Conservation (phyloP, 164 flowering plant species). For the Litsea cubeba region DNA sequence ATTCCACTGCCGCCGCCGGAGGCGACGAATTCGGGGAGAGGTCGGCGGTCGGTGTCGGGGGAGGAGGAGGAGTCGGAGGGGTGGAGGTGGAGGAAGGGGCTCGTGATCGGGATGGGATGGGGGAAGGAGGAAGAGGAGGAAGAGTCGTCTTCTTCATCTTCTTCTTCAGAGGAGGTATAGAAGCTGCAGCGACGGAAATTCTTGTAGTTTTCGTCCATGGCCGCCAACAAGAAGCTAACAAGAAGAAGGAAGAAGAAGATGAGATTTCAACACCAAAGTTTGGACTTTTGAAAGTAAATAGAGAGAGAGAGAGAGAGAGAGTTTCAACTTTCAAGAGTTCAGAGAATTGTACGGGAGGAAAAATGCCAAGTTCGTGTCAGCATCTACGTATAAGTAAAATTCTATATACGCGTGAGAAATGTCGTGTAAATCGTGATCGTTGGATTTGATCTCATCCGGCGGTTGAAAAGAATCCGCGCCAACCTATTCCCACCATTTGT, state of each 20-base stretch:
- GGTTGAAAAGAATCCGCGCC: no score
- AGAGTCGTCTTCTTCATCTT: conserved; percentile 16
- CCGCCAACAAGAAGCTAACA: background rate
- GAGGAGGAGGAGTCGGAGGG: conserved; percentile 14
- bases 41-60: conserved; percentile 11
- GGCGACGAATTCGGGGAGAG: conserved; percentile 67
- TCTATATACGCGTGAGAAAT: no score
- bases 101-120: conserved; percentile 3
- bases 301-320: background rate
- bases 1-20: conserved; percentile 60
- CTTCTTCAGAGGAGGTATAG: conserved; percentile 43
- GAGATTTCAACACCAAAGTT: background rate
- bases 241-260: no score
- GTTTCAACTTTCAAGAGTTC: background rate
- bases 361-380: no score
- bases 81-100: conserved; percentile 10
- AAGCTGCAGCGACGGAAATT: conserved; percentile 20
- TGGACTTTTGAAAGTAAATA: background rate
- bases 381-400: no score
- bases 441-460: no score
- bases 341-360: no score
- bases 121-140: conserved; percentile 12
- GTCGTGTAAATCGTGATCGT: no score
- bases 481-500: no score
- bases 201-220: conserved; percentile 4